These are phyloP conservation scores for Ceratocystis colombiana DNA, from an alignment of 2,329 filamentous ascomycete genomes.

Conservation along the genomic window DNA sequence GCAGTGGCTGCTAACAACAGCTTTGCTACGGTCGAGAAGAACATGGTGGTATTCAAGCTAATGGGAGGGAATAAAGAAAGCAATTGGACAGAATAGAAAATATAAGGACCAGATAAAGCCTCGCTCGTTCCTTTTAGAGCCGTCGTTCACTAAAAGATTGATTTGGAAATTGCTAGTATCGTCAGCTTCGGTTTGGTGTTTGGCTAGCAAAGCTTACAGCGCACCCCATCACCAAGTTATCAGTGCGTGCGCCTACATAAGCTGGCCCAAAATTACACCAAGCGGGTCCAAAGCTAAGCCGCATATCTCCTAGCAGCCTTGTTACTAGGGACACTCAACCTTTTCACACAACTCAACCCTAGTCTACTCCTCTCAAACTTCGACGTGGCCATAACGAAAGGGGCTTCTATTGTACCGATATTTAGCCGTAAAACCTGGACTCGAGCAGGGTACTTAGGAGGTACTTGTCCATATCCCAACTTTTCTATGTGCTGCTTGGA, in stretches of 20 bases:
- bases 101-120: slow-evolving; percentile 14
- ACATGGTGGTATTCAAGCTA: slow-evolving; percentile 32
- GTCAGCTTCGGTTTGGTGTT: slow-evolving; percentile 7
- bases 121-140: background rate
- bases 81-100: background rate
- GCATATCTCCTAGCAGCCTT: background rate
- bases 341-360: slow-evolving; percentile 5
- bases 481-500: background rate
- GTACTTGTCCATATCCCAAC: background rate
- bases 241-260: background rate
- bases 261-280: background rate
- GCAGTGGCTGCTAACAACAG: slow-evolving; percentile 36
- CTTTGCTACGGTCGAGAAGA: slow-evolving; percentile 39
- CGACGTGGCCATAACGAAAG: slow-evolving; percentile 25
- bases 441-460: background rate
- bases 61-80: background rate
- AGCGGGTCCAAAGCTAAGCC: slow-evolving; percentile 11
- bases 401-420: slow-evolving; percentile 7
- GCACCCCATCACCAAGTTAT: background rate
- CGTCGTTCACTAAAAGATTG: background rate
- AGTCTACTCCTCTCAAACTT: slow-evolving; percentile 12
- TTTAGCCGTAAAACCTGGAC: background rate
- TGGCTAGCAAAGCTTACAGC: background rate
- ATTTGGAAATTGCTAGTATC: slow-evolving; percentile 6
- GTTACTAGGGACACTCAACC: background rate